Evolutionary conservation across 257 asterid genomes (phyloP), one percentile per base, ranked within the genome.

Genomic region (Cruciata laevipes): DNA sequence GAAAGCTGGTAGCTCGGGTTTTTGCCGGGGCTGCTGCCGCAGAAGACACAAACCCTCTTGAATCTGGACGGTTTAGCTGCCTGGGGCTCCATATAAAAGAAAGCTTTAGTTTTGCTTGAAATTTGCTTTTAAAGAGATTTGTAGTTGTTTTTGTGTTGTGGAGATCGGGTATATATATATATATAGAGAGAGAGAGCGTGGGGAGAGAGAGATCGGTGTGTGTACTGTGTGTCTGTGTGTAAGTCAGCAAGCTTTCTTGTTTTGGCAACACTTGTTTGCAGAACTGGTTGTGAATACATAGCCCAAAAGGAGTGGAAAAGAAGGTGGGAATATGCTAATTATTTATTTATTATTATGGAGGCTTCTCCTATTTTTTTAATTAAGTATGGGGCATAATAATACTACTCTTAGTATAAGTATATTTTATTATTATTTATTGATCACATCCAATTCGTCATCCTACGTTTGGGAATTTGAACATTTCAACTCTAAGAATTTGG

Each of bases 21-120:
- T 77, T 89, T 89, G 38, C 96, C 96, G 0, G 92, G 88, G 74
- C 96, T 89, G 81, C 95, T 87, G 7, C 95, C 95, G 71, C 96
- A 89, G 77, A 87, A 87, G 18, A 87, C 95, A 71, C 96, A 87
- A 4, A 89, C 71, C 27, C 95, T 75, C 73, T 82, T 83, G 90
- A 89, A 89, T 85, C 96, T 82, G 65, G 96, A 89, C 33, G 82
- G 13, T 61, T 78, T 77, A 33, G 74, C 67, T 61, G 75, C 40
- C 63, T 69, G 77, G 40, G 33, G 27, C 10, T 53, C 27, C 60
- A 88, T 88, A 6, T 58, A 6, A 18, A 25, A 49, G 40, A 65
- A 67, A 63, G 32, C 8, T 11, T 27, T 27, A 27, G 2, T 1
- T 27, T 27, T 27, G 30, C 30, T 27, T 27, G 30, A 27, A n/a